Base-by-base conservation (phyloP, 2,329 filamentous ascomycete genomes). In the Botrytis aclada region DNA sequence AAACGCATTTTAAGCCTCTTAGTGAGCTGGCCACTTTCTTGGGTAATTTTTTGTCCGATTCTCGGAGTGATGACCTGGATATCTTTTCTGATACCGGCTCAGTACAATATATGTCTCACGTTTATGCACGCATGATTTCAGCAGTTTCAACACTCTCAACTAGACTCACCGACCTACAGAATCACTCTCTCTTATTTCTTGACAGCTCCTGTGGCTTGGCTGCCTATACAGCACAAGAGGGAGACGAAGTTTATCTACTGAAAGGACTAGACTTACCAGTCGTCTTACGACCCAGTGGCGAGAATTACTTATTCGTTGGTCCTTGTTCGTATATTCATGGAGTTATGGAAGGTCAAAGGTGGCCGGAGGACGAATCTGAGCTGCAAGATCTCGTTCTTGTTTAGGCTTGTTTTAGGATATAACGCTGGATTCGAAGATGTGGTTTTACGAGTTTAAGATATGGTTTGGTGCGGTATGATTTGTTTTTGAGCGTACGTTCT, bases 1-100 rank as follows among this genome's bases (percentile, higher is more conserved):
- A 14, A 14, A 0, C 0, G 22, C 25, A 2, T n/a, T 0, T 1
- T 0, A n/a, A n/a, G 4, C 4, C 4, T 51, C 1, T n/a, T n/a
- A 0, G 0, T 3, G 10, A 51, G 4, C 5, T 51, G 0, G 10
- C 0, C 10, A 1, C 4, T n/a, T 14, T 7, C 10, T n/a, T 51
- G 22, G 1, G 25, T 2, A 51, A 1, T 10, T 5, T 5, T 12
- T 51, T 6, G 47, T 12, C 14, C 3, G 10, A 51, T 10, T 12
- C 12, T 14, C 9, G 1, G 4, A 12, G 3, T 51, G 1, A 22
- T 22, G 22, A 12, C 22, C 6, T 14, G 22, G 8, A 10, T 47
- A 8, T 0, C 20, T 3, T 25, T 45, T 45, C 20, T 45, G 1
- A 9, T 22, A 1, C 4, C 41, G 12, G 1, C 16, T 43, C 41